Evolutionary conservation across 345 rosid genomes (phyloP).

Genomic region (Pistacia atlantica): DNA sequence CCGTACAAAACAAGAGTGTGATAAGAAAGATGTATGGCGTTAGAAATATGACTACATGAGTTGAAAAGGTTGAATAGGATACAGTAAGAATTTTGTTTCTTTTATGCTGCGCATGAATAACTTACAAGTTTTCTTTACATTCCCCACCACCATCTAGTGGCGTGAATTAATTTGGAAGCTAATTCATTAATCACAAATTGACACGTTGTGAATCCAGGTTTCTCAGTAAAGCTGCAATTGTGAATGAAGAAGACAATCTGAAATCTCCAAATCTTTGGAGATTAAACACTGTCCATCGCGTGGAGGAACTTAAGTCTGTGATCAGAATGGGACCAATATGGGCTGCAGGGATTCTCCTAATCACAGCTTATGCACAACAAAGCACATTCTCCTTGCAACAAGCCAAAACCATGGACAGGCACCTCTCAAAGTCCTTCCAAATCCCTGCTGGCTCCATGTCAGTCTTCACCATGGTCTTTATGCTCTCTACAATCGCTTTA

Average conservation of each 20-base stretch:
- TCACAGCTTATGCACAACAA: slow-evolving; percentile 84
- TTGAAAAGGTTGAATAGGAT: no score
- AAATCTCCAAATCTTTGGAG: slow-evolving; percentile 72
- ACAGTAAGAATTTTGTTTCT: no score
- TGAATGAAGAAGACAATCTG: slow-evolving; percentile 49
- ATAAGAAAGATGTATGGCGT: no score
- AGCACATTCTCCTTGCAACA: slow-evolving; percentile 83
- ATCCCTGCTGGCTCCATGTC: slow-evolving; percentile 91
- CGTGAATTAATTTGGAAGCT: background rate
- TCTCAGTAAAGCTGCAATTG: slow-evolving; percentile 79
- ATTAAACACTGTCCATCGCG: slow-evolving; percentile 79
- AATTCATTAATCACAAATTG: background rate
- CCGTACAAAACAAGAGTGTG: no score
- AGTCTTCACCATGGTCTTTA: slow-evolving; percentile 70
- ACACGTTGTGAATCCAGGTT: slow-evolving; percentile 39
- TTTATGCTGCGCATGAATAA: no score
- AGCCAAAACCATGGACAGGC: slow-evolving; percentile 86
- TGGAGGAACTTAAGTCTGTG: slow-evolving; percentile 78
- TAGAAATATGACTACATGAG: no score
- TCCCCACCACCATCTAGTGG: background rate
- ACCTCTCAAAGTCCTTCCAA: slow-evolving; percentile 59
- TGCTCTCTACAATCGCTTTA: slow-evolving; percentile 68
- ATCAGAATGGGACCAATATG: slow-evolving; percentile 91
- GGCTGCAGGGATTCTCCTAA: slow-evolving; percentile 79
- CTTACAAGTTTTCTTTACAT: background rate